Base-by-base conservation (phyloP, 2,329 filamentous ascomycete species). In the Tothia fuscella region DNA sequence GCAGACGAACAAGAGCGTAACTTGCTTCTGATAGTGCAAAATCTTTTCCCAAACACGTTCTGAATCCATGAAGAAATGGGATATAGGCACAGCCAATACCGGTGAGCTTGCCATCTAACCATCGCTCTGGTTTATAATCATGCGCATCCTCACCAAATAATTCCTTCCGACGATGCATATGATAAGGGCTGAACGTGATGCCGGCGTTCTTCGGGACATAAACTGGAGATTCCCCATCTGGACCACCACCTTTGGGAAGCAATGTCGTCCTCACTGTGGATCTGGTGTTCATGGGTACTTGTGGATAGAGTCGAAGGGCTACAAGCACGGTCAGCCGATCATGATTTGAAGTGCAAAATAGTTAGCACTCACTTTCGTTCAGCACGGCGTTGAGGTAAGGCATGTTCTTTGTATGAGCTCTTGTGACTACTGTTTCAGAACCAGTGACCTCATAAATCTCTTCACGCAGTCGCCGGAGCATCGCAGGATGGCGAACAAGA, bases 151-250 rank as follows among this genome's bases (percentile, higher is more conserved):
- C 39, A 2, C 67, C 67, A 54, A 61, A 72, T 41, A 65, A 53
- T 25, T 72, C 68, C 29, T 56, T 57, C 12, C 81, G 74, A 2
- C 83, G 76, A 54, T 91, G 83, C 80, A 89, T 82, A 4, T 74
- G 61, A 42, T 85, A 70, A 0, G 80, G 69, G 35, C 70, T 77
- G 65, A 86, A 91, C 34, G 62, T 66, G 46, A 91, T 65, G 5
- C 71, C 59, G 1, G 76, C 77, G 52, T 79, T 75, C 56, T 82
- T 80, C 9, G 19, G 43, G 6, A 44, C n/a, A 14, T 38, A 35
- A 2, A 45, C 1, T 3, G 43, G 43, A 2, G 17, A 16, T 5
- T 20, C 9, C 12, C 43, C 43, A 16, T 38, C 16, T 5, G 43
- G 39, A 1, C 43, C 43, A 20, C 43, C 41, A 24, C 43, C 43